A percentile compares a stretch with the other conserved stretches of the same genome.
These are phyloP conservation scores for Chenopodium formosanum DNA, from an alignment of 148 eudicot species.

Conservation along the genomic window DNA sequence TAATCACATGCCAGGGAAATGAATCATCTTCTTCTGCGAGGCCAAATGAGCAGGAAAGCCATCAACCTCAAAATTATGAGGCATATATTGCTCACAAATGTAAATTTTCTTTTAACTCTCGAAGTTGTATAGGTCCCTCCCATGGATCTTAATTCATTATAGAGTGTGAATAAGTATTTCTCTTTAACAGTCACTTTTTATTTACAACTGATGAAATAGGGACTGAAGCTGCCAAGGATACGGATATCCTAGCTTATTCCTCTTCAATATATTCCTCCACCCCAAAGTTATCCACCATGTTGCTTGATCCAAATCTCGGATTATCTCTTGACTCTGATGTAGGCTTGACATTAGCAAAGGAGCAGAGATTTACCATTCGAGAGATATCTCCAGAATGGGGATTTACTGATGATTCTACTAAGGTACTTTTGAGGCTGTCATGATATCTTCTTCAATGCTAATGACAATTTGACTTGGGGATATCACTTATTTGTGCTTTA, in stretches of 20 bases:
- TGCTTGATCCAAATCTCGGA: slow-evolving; percentile 49
- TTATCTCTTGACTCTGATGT: slow-evolving; percentile 42
- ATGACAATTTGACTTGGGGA: background rate
- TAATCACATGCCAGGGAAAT: slow-evolving; percentile 29
- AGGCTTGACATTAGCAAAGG: slow-evolving; percentile 53
- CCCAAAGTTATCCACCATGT: slow-evolving; percentile 32
- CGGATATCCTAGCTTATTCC: slow-evolving; percentile 31
- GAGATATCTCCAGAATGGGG: slow-evolving; percentile 85
- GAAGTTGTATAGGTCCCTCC: slow-evolving; percentile 9
- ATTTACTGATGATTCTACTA: slow-evolving; percentile 54
- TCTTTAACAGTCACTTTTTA: slow-evolving; percentile 20
- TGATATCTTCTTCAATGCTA: background rate
- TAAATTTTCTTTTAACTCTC: slow-evolving; percentile 18
- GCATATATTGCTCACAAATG: slow-evolving; percentile 27
- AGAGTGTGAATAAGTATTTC: background rate
- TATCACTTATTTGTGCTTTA: background rate
- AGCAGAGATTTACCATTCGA: slow-evolving; percentile 67
- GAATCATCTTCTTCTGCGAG: slow-evolving; percentile 15
- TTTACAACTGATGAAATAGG: slow-evolving; percentile 34
- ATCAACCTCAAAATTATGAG: slow-evolving; percentile 19
- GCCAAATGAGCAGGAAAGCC: slow-evolving; percentile 20
- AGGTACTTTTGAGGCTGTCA: slow-evolving; percentile 44
- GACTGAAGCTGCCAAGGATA: slow-evolving; percentile 38
- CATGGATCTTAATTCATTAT: background rate
- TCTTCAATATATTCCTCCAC: slow-evolving; percentile 34